Conservation (phyloP, 2,329 filamentous ascomycete species). For the Penicillium nordicum region DNA sequence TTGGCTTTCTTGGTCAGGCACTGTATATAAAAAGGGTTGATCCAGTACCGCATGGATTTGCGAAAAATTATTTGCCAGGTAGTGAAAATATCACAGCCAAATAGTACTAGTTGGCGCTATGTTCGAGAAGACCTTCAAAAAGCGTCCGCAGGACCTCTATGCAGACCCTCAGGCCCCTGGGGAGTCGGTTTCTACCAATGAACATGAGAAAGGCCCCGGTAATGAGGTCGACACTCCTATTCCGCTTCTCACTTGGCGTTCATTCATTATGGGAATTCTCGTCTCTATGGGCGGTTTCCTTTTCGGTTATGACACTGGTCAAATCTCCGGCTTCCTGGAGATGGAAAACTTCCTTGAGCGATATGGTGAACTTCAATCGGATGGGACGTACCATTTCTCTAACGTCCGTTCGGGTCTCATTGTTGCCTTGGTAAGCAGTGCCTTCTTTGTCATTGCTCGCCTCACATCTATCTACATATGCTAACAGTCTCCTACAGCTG, state of each 20-base stretch:
- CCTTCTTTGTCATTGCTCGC: neutral
- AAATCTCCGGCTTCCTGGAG: slow-evolving; percentile 44
- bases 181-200: slow-evolving; percentile 19
- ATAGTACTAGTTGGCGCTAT: slow-evolving; percentile 6
- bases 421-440: slow-evolving; percentile 37
- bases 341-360: slow-evolving; percentile 42
- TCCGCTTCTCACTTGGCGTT: slow-evolving; percentile 33
- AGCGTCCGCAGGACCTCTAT: slow-evolving; percentile 14
- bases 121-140: slow-evolving; percentile 18
- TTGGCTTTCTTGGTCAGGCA: neutral
- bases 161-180: slow-evolving; percentile 6
- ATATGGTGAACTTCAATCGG: slow-evolving; percentile 32
- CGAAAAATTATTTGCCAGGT: neutral
- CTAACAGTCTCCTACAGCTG: slow-evolving; percentile 25
- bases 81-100: neutral
- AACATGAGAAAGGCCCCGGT: slow-evolving; percentile 17
- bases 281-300: slow-evolving; percentile 47
- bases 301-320: slow-evolving; percentile 44
- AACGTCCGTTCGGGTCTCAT: slow-evolving; percentile 44
- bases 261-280: slow-evolving; percentile 36
- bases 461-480: neutral
- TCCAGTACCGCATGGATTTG: neutral
- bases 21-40: slow-evolving; percentile 10
- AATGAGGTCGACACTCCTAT: slow-evolving; percentile 25
- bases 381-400: slow-evolving; percentile 37